Evolutionary conservation across 1,284 basidiomycete genomes (phyloP).

Genomic region (Apiotrichum mycotoxinovorans): DNA sequence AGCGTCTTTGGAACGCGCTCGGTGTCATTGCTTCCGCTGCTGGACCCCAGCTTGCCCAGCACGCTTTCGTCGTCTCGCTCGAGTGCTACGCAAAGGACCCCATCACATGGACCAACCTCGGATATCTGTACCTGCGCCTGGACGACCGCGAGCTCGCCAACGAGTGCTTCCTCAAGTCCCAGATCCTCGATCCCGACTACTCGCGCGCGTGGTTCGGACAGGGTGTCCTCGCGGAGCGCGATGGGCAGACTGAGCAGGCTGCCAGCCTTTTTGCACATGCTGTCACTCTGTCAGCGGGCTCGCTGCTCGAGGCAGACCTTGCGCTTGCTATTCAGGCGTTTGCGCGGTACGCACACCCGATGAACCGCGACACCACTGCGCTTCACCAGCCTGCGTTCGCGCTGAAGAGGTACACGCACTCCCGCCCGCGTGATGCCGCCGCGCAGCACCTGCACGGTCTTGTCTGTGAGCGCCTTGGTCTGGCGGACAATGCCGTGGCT

Average conservation of each 20-base stretch:
- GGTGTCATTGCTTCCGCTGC: conserved; percentile 40
- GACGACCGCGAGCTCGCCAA: conserved; percentile 79
- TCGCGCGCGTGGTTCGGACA: conserved; percentile 91
- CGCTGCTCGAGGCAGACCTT: conserved; percentile 76
- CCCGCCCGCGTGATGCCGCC: conserved; percentile 64
- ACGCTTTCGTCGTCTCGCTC: conserved; percentile 85
- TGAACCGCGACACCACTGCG: conserved; percentile 41
- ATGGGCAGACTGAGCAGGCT: conserved; percentile 63
- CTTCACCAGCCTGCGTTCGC: conserved; percentile 70
- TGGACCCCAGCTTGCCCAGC: conserved; percentile 62
- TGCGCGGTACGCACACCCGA: conserved; percentile 45
- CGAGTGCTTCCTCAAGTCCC: conserved; percentile 80
- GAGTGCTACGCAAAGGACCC: conserved; percentile 80
- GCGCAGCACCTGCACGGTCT: conserved; percentile 83
- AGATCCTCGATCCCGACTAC: conserved; percentile 87
- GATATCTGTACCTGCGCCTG: conserved; percentile 81
- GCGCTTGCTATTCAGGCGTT: conserved; percentile 69
- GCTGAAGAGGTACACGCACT: conserved; percentile 69
- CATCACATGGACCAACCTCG: conserved; percentile 80
- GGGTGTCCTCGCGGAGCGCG: conserved; percentile 69
- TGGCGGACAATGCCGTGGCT: conserved; percentile 63
- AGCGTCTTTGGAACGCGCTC: conserved; percentile 68
- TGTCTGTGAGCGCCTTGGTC: conserved; percentile 77
- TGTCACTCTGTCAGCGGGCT: conserved; percentile 63
- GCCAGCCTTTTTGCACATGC: conserved; percentile 77